Conservation (phyloP, 768 basidiomycete species). For the Collybiopsis confluens region DNA sequence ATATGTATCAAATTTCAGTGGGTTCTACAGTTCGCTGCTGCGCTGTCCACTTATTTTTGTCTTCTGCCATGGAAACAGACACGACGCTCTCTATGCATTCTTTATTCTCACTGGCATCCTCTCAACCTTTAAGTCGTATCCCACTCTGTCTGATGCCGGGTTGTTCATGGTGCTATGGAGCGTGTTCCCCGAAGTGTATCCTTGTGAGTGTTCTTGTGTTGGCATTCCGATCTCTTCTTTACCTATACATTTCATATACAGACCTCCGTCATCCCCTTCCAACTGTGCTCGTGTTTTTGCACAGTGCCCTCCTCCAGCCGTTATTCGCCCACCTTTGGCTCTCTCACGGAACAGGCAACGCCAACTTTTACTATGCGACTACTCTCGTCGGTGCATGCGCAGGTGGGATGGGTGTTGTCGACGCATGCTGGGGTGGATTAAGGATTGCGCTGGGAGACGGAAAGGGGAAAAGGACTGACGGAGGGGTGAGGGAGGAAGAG, state of each 20-base stretch:
- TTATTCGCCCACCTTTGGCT: slow-evolving; percentile 93
- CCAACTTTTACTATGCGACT: slow-evolving; percentile 97
- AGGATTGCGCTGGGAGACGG: slow-evolving; percentile 63
- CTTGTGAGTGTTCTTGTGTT: slow-evolving; percentile 50
- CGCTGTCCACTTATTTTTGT: not conserved
- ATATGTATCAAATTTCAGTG: slow-evolving; percentile 87
- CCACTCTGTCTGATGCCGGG: slow-evolving; percentile 84
- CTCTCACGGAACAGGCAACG: slow-evolving; percentile 87
- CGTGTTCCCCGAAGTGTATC: slow-evolving; percentile 80
- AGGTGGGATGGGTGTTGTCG: slow-evolving; percentile 79
- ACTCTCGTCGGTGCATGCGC: slow-evolving; percentile 91
- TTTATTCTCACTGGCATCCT: slow-evolving; percentile 75
- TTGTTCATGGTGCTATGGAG: slow-evolving; percentile 78
- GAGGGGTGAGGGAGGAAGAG: not conserved
- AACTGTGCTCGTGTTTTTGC: slow-evolving; percentile 75
- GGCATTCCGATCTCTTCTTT: not conserved
- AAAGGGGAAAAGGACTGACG: slow-evolving; percentile 6
- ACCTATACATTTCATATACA: slow-evolving; percentile 23
- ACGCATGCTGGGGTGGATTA: slow-evolving; percentile 81
- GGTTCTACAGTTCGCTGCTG: slow-evolving; percentile 15
- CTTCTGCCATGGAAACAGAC: slow-evolving; percentile 14
- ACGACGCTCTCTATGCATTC: slow-evolving; percentile 79
- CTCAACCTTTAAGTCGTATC: slow-evolving; percentile 87
- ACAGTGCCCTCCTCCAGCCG: slow-evolving; percentile 82
- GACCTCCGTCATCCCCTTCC: slow-evolving; percentile 85